Percentiles rank a stretch among this genome's conserved stretches.
Conservation (phyloP, 306 rosid genomes). For the Parietaria judaica region DNA sequence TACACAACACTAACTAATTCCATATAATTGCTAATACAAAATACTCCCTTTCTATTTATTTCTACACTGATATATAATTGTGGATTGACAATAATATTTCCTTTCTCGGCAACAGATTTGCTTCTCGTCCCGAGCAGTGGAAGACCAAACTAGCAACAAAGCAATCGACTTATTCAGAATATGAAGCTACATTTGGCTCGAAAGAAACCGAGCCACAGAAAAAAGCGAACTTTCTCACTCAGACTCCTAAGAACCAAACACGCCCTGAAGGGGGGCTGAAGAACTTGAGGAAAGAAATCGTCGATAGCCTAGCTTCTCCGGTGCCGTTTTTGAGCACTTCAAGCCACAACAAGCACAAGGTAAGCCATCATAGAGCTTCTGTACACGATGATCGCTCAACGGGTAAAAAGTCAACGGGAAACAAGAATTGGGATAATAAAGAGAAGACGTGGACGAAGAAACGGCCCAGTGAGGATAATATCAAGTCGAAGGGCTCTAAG, state of each 20-base stretch:
- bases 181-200: conserved; percentile 58
- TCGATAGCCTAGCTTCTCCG: conserved; percentile 40
- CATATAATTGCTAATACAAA: too few relatives aligned
- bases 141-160: conserved; percentile 74
- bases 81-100: conserved; percentile 7
- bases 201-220: conserved; percentile 35
- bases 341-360: conserved; percentile 26
- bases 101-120: conserved; percentile 38
- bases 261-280: conserved; percentile 37
- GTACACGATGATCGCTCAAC: conserved; percentile 26
- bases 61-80: background rate
- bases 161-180: conserved; percentile 64
- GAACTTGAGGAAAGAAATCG: conserved; percentile 56
- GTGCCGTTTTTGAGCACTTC: conserved; percentile 55
- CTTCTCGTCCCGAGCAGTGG: conserved; percentile 79
- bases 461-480: conserved; percentile 4
- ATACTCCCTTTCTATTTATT: background rate
- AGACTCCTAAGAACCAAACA: conserved; percentile 30
- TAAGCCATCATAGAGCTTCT: conserved; percentile 25
- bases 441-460: conserved; percentile 5
- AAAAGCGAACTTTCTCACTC: conserved; percentile 39
- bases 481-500: background rate
- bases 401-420: conserved; percentile 30
- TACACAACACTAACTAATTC: too few relatives aligned
- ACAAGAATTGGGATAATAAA: conserved; percentile 19